These are phyloP conservation scores for Sclerotinia nivalis DNA, from an alignment of 2,329 filamentous ascomycete species.

Conservation along the genomic window DNA sequence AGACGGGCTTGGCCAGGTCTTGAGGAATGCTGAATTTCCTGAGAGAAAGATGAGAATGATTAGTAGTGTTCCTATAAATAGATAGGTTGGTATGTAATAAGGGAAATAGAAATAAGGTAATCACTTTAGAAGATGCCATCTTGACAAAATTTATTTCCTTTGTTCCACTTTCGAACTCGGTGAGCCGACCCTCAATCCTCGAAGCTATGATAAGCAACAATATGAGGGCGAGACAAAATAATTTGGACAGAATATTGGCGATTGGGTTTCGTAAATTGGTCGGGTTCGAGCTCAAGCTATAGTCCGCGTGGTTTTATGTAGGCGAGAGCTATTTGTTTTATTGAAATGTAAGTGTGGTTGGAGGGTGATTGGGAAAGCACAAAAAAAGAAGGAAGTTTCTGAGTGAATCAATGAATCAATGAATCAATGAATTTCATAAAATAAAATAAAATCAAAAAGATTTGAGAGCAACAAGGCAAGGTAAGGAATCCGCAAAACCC, in stretches of 20 bases:
- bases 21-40: constrained; percentile 66
- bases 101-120: constrained; percentile 35
- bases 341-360: neutral
- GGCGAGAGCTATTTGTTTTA: constrained; percentile 22
- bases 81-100: constrained; percentile 35
- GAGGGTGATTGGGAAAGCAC: neutral
- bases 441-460: neutral
- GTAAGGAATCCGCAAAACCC: constrained; percentile 20
- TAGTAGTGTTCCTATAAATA: constrained; percentile 40
- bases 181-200: constrained; percentile 41
- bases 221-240: constrained; percentile 39
- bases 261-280: constrained; percentile 27
- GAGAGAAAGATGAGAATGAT: constrained; percentile 37
- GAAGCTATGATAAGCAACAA: constrained; percentile 41
- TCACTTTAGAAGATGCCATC: constrained; percentile 66
- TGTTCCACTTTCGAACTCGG: constrained; percentile 23
- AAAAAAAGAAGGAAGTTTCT: neutral
- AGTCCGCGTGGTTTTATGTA: constrained; percentile 35
- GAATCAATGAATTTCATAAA: constrained; percentile 12
- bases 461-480: neutral
- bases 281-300: constrained; percentile 30
- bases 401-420: constrained; percentile 4
- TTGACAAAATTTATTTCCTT: constrained; percentile 43
- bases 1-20: constrained; percentile 66
- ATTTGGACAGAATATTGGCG: constrained; percentile 30